Percentiles rank a stretch among this genome's conserved stretches.
These are phyloP conservation scores for Discostella pseudostelligera DNA, from an alignment of 108 stramenopile genomes.

Conservation along the genomic window DNA sequence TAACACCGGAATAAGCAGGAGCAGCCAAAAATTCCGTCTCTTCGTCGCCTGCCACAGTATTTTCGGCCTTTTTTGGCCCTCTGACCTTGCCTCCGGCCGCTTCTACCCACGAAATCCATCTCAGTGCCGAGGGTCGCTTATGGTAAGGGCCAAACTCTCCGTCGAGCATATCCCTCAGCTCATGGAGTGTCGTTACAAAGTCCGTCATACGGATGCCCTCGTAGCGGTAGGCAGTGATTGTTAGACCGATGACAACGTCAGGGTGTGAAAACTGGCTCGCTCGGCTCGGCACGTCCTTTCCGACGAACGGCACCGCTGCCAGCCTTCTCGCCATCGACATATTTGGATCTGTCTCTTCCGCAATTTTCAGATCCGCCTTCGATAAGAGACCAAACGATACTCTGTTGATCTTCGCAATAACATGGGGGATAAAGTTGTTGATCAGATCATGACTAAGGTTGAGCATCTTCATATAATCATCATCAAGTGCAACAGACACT, in stretches of 20 bases:
- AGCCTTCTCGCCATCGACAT: constrained; percentile 91
- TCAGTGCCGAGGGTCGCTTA: constrained; percentile 89
- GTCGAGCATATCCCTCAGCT: constrained; percentile 89
- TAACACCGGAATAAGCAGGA: constrained; percentile 49
- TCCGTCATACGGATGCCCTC: constrained; percentile 93
- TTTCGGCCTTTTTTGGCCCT: constrained; percentile 81
- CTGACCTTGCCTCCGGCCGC: constrained; percentile 94
- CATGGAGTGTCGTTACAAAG: constrained; percentile 83
- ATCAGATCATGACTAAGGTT: constrained; percentile 95
- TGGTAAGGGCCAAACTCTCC: constrained; percentile 95
- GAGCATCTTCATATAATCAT: constrained; percentile 98
- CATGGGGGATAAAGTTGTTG: constrained; percentile 88
- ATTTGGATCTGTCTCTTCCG: constrained; percentile 76
- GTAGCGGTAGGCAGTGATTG: constrained; percentile 95
- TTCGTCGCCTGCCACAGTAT: constrained; percentile 42
- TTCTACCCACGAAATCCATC: constrained; percentile 93
- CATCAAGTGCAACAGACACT: constrained; percentile 88
- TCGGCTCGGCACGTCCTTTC: constrained; percentile 96
- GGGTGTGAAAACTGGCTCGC: constrained; percentile 99
- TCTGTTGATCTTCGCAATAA: constrained; percentile 95
- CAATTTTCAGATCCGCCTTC: constrained; percentile 67
- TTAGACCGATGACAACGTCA: constrained; percentile 97
- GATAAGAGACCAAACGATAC: constrained; percentile 93
- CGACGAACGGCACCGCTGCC: constrained; percentile 97
- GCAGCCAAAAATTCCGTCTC: constrained; percentile 49